These are phyloP conservation scores for Botrytis porri DNA, from an alignment of 2,329 filamentous ascomycete species.

Conservation along the genomic window DNA sequence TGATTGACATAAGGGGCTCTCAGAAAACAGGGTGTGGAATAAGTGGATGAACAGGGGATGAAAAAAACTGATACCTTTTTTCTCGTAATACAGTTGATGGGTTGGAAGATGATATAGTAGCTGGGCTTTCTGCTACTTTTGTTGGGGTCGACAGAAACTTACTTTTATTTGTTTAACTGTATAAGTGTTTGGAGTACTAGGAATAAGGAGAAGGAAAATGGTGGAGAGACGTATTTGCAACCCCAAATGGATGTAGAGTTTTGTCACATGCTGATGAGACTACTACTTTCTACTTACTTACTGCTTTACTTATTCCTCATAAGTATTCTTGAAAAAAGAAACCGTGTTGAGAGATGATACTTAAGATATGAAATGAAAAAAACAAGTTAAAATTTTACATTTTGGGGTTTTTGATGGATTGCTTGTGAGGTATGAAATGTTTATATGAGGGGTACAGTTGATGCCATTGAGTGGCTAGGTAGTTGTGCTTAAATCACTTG, in stretches of 20 bases:
- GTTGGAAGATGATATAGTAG: neutral
- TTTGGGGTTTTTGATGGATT: neutral
- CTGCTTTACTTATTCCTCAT: slow-evolving; percentile 2
- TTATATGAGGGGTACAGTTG: neutral
- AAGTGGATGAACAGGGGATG: neutral
- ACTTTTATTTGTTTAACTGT: slow-evolving; percentile 6
- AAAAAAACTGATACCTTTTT: neutral
- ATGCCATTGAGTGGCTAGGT: neutral
- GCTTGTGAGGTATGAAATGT: neutral
- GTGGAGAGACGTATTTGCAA: neutral
- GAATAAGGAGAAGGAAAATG: neutral
- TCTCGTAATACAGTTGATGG: neutral
- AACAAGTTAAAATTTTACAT: slow-evolving; percentile 2
- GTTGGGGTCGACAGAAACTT: slow-evolving; percentile 3
- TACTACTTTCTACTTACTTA: neutral
- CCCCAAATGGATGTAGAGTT: neutral
- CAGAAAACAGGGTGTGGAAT: neutral
- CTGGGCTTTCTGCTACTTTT: slow-evolving; percentile 10
- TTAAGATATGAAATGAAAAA: slow-evolving; percentile 10
- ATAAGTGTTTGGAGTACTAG: slow-evolving; percentile 1
- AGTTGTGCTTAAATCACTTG: neutral
- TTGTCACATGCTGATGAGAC: neutral
- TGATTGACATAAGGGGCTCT: neutral
- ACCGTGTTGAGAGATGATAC: neutral
- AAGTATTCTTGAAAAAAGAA: neutral